Base-by-base conservation (phyloP, 2,329 filamentous ascomycete genomes). In the Metarhizium anisopliae region DNA sequence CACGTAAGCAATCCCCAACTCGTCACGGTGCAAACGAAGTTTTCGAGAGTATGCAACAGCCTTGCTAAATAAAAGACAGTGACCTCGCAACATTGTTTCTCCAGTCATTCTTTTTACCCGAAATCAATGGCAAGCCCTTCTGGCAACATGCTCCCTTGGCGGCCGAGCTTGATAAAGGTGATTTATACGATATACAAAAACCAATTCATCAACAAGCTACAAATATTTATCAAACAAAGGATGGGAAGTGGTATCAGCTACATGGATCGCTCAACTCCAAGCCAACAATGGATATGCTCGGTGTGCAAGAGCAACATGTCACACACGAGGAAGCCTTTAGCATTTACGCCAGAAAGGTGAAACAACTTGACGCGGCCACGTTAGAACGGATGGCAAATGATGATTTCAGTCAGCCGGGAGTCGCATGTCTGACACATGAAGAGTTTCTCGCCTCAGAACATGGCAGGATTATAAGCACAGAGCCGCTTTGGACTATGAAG, bases 201-300 rank as follows among this genome's bases (percentile, higher is more conserved):
- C 64, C 66, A 14, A 70, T 67, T 59, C 64, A 66, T 5, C 62
- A 65, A 4, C 59, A 68, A 14, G 65, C 67, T 6, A 70, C 69
- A 0, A 70, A 68, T 20, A 61, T 70, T 6, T 71, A 72, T 52
- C 63, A 64, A 45, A 69, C 69, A 1, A 64, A 65, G 13, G 68
- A 70, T 32, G 66, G 65, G 0, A 60, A 66, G 8, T 71, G 64
- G 63, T 72, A 69, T 52, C 69, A 71, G 35, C 58, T 70, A 2
- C 69, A 72, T 50, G 69, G 69, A 1, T 66, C 68, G 1, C 56
- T 72, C 47, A 63, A 71, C 32, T 64, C 69, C 11, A 57, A 52
- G 8, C 57, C 59, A 3, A 67, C 63, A n/a, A 58, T 72, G 60
- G 50, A 55, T 18, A 72, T 72, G 69, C 56, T 72, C 2, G 69